Percentiles rank a stretch among this genome's conserved stretches.
Conservation (phyloP, 176 grass and related monocot species). For the Ensete ventricosum region DNA sequence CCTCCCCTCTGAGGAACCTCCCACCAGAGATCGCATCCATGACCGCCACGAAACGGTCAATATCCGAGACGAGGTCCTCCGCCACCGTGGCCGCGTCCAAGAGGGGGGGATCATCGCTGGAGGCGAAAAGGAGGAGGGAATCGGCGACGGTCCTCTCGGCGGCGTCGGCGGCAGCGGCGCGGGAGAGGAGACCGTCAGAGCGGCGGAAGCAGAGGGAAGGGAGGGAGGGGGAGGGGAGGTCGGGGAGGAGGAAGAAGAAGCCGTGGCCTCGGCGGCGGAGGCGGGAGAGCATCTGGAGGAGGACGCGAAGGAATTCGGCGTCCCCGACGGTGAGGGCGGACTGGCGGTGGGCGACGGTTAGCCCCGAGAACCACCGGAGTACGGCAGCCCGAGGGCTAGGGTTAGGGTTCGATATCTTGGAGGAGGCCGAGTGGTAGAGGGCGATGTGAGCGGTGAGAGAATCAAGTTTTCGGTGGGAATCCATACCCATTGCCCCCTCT, state of each 20-base stretch:
- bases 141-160: slow-evolving; percentile 29
- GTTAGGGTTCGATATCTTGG: slow-evolving; percentile 18
- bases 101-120: slow-evolving; percentile 22
- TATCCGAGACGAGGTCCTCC: slow-evolving; percentile 51
- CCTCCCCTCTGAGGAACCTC: slow-evolving; percentile 55
- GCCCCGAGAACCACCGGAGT: slow-evolving; percentile 78
- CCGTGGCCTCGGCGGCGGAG: slow-evolving; percentile 61
- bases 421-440: slow-evolving; percentile 59
- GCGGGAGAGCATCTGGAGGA: slow-evolving; percentile 59
- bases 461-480: slow-evolving; percentile 42
- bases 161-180: slow-evolving; percentile 35
- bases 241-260: slow-evolving; percentile 79
- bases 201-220: slow-evolving; percentile 68
- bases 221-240: slow-evolving; percentile 20
- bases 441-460: slow-evolving; percentile 86
- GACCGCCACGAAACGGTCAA: slow-evolving; percentile 55
- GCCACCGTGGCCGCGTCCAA: slow-evolving; percentile 54
- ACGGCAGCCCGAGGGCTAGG: slow-evolving; percentile 49
- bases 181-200: slow-evolving; percentile 65
- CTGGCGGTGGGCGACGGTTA: slow-evolving; percentile 36
- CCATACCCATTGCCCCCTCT: background rate
- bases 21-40: slow-evolving; percentile 83
- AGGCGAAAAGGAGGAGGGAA: slow-evolving; percentile 47
- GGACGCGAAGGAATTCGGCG: slow-evolving; percentile 23
- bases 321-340: slow-evolving; percentile 42